phyloP scores from a whole-genome alignment of 2,329 filamentous ascomycete species.

The Trichophyton rubrum region DNA sequence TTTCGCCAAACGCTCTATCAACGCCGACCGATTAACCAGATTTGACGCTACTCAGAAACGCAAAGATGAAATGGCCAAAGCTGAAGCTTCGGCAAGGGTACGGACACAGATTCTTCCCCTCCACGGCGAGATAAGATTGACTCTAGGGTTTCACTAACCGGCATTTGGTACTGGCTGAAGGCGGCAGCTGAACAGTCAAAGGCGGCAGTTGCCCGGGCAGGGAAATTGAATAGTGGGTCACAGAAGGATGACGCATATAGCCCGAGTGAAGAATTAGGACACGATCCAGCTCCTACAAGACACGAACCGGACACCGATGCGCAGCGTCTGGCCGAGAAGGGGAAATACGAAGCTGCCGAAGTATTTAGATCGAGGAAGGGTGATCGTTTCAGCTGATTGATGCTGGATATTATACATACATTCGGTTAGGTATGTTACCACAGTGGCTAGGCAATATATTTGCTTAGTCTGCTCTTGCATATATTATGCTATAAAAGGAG shows the following conservation, averaged over 20 bases:
- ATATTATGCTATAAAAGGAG: too few species aligned
- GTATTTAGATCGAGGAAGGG: constrained; percentile 71
- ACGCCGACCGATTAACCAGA: constrained; percentile 67
- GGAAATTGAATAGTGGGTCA: constrained; percentile 12
- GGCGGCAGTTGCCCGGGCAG: constrained; percentile 14
- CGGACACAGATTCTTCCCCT: neutral
- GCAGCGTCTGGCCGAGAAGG: constrained; percentile 59
- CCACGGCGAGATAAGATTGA: neutral
- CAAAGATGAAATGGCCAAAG: constrained; percentile 16
- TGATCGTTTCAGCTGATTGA: constrained; percentile 59
- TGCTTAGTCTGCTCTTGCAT: neutral
- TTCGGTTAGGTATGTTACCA: neutral
- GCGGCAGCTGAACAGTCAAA: constrained; percentile 14
- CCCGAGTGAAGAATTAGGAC: constrained; percentile 59
- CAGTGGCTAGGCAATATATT: neutral
- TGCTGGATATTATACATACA: neutral
- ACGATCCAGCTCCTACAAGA: constrained; percentile 73
- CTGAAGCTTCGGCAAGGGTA: constrained; percentile 8
- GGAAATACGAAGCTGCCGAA: constrained; percentile 73
- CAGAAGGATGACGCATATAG: constrained; percentile 45
- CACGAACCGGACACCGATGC: constrained; percentile 63
- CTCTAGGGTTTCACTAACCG: constrained; percentile 11
- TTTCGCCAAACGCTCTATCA: constrained; percentile 91
- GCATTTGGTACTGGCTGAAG: constrained; percentile 20
- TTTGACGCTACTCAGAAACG: constrained; percentile 44